Percentiles rank a stretch among this genome's conserved stretches.
Conservation (phyloP, 352 stramenopile species). For the Globisporangium paroecandrum region DNA sequence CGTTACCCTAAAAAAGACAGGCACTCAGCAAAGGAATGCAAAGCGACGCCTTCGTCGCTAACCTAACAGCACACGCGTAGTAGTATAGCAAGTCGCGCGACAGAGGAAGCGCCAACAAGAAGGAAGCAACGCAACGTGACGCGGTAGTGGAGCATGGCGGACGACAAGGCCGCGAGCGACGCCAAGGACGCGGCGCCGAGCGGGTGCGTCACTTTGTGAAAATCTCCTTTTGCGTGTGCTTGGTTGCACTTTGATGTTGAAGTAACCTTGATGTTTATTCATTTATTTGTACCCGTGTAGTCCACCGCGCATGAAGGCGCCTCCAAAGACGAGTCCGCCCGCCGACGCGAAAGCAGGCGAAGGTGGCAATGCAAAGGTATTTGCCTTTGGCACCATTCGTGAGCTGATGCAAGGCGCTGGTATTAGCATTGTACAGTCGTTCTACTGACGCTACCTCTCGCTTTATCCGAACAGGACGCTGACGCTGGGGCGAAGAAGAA, state of each 20-base stretch:
- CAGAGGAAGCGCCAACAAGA: not conserved
- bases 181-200: conserved; percentile 23
- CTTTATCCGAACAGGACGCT: conserved; percentile 10
- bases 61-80: not conserved
- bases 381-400: not conserved
- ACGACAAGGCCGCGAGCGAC: conserved; percentile 30
- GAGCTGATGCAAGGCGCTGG: not conserved
- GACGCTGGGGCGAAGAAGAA: conserved; percentile 46
- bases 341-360: conserved; percentile 30
- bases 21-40: not conserved
- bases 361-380: conserved; percentile 9
- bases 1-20: not conserved
- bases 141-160: conserved; percentile 20
- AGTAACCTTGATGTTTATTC: not conserved
- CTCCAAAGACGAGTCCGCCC: conserved; percentile 38
- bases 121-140: not conserved
- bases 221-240: not conserved
- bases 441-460: too few species aligned
- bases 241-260: not conserved
- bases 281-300: not conserved
- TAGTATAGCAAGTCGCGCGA: not conserved
- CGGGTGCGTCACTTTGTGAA: conserved; percentile 17
- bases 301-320: conserved; percentile 26
- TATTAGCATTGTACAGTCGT: not conserved
- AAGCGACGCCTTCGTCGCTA: conserved; percentile 4